Evolutionary conservation across 345 rosid genomes (phyloP).

Genomic region (Populus pruinosa): DNA sequence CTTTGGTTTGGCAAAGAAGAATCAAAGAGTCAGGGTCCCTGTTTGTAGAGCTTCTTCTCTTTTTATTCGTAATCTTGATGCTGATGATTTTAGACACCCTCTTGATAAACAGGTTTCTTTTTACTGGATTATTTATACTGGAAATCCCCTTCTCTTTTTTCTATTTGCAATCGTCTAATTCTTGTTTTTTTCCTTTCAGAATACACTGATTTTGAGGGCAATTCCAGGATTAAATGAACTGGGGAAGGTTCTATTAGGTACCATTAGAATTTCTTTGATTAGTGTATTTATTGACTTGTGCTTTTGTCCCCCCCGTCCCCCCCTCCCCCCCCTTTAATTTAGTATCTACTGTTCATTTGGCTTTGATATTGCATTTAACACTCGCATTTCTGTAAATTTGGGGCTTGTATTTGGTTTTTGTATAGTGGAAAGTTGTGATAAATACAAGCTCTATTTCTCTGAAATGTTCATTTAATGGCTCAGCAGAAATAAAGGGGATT

Average conservation of each 20-base stretch:
- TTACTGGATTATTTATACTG: no score
- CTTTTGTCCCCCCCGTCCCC: background rate
- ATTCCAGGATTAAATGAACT: slow-evolving; percentile 85
- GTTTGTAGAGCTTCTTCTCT: slow-evolving; percentile 51
- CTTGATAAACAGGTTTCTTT: slow-evolving; percentile 76
- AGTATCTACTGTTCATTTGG: background rate
- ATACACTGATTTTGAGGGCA: slow-evolving; percentile 77
- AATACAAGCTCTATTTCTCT: no score
- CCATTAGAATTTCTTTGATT: background rate
- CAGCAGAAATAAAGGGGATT: no score
- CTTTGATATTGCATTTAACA: background rate
- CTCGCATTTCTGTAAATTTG: no score
- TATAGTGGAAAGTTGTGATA: no score
- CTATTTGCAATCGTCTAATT: background rate
- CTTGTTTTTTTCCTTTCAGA: slow-evolving; percentile 34
- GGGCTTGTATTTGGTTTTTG: no score
- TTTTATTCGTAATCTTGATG: slow-evolving; percentile 80
- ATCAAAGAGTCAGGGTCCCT: slow-evolving; percentile 33
- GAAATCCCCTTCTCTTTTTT: background rate
- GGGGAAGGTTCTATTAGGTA: slow-evolving; percentile 78
- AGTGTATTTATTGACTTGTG: background rate
- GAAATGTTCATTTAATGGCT: no score
- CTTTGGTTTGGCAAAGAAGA: slow-evolving; percentile 28
- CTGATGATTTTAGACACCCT: slow-evolving; percentile 94
- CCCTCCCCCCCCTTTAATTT: background rate